Evolutionary conservation across 169 alveolate species (phyloP).

Genomic region (Neospora caninum): DNA sequence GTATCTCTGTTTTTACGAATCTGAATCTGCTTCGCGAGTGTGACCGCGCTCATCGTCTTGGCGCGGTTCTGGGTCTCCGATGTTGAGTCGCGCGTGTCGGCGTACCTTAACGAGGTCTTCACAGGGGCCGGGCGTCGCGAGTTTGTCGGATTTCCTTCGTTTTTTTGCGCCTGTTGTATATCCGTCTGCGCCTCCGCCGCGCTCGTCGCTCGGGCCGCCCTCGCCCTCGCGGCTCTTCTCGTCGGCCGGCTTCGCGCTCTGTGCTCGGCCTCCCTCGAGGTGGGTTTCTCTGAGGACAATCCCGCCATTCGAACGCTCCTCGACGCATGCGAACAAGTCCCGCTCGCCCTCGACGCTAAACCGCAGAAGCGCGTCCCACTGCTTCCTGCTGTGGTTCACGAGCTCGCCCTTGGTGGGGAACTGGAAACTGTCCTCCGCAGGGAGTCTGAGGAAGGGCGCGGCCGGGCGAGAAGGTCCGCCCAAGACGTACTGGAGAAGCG

Average conservation of each 20-base stretch:
- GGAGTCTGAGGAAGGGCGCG: conserved; percentile 39
- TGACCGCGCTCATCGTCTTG: too few species aligned
- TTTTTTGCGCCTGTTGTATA: background rate
- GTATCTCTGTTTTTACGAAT: too few species aligned
- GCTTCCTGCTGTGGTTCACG: conserved; percentile 63
- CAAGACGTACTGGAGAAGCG: conserved; percentile 65
- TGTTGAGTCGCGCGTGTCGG: too few species aligned
- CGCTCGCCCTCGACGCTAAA: conserved; percentile 44
- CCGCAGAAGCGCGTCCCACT: conserved; percentile 63
- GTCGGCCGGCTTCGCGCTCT: background rate
- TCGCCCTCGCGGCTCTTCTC: background rate
- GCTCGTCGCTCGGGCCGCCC: background rate
- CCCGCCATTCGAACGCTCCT: background rate
- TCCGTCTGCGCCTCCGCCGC: background rate
- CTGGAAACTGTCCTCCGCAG: conserved; percentile 61
- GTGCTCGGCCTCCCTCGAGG: background rate
- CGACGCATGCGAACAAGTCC: background rate
- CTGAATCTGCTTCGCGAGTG: too few species aligned
- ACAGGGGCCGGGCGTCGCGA: background rate
- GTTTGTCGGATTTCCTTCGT: background rate
- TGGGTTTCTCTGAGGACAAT: background rate
- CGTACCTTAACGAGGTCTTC: conserved; percentile 30
- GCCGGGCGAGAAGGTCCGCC: conserved; percentile 49
- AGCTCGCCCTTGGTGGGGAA: conserved; percentile 65
- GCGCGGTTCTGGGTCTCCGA: too few species aligned